A percentile compares a stretch with the other conserved stretches of the same genome.
These are phyloP conservation scores for Echinosophora koreensis DNA, from an alignment of 306 rosid species.

Conservation along the genomic window DNA sequence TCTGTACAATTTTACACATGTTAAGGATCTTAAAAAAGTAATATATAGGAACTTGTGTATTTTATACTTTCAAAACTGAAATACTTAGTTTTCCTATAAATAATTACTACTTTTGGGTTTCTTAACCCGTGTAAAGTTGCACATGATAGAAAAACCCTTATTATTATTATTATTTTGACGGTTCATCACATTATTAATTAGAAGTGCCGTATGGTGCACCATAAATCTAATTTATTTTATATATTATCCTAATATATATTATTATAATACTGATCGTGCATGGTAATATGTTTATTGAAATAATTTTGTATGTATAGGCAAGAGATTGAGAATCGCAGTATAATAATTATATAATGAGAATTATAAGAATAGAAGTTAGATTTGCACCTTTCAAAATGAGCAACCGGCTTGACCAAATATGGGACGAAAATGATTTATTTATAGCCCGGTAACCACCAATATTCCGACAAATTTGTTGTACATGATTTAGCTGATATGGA, in stretches of 20 bases:
- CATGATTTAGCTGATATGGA: constrained; percentile 64
- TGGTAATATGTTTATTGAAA: constrained; percentile 20
- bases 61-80: no score
- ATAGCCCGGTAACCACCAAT: constrained; percentile 69
- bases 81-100: no score
- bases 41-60: no score
- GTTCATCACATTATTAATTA: constrained; percentile 8
- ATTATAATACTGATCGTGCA: neutral
- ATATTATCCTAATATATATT: constrained; percentile 9
- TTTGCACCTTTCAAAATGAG: constrained; percentile 40
- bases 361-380: constrained; percentile 39
- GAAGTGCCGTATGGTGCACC: constrained; percentile 50
- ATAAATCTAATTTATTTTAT: neutral
- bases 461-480: constrained; percentile 74
- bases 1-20: no score
- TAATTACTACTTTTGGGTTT: no score
- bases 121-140: no score
- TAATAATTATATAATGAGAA: constrained; percentile 4
- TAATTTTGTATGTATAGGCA: constrained; percentile 36
- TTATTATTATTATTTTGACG: no score
- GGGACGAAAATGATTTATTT: constrained; percentile 59
- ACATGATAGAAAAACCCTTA: no score
- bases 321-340: constrained; percentile 23
- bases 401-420: constrained; percentile 52
- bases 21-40: no score